A percentile compares a stretch with the other conserved stretches of the same genome.
Evolutionary conservation across 2,329 filamentous ascomycete species (phyloP).

Genomic region (Lachnellula cervina): DNA sequence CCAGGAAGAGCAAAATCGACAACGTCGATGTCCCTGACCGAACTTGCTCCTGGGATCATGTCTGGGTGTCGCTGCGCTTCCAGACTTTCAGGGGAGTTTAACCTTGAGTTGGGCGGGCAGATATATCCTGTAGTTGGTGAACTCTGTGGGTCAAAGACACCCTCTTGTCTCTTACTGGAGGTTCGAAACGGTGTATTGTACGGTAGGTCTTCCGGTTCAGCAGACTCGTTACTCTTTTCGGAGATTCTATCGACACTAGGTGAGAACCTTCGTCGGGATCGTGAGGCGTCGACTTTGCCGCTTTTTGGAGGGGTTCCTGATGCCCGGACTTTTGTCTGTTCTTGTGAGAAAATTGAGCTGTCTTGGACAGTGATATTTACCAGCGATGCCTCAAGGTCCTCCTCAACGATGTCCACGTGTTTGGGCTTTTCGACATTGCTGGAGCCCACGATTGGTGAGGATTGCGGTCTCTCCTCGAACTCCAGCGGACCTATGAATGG

Average conservation of each 20-base stretch:
- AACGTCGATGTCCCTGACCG: too few species aligned
- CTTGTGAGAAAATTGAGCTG: neutral
- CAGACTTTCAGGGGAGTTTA: too few species aligned
- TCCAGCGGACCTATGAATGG: neutral
- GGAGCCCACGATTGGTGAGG: neutral
- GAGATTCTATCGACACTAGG: neutral
- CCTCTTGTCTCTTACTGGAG: neutral
- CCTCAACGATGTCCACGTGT: neutral
- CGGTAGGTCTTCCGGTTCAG: neutral
- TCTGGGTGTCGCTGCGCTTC: too few species aligned
- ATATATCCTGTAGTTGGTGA: too few species aligned
- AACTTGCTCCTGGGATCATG: too few species aligned
- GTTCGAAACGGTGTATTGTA: neutral
- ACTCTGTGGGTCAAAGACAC: neutral
- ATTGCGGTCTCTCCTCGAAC: neutral
- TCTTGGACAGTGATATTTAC: neutral
- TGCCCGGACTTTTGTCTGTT: too few species aligned
- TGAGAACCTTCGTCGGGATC: neutral
- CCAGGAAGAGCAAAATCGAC: too few species aligned
- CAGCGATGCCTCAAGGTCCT: neutral
- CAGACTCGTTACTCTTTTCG: neutral
- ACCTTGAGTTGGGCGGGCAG: too few species aligned
- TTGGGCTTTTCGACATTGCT: neutral
- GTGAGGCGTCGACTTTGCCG: neutral
- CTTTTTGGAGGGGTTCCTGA: too few species aligned